These are phyloP conservation scores for Perkinsus olseni DNA, from an alignment of 169 alveolate species.

Conservation along the genomic window DNA sequence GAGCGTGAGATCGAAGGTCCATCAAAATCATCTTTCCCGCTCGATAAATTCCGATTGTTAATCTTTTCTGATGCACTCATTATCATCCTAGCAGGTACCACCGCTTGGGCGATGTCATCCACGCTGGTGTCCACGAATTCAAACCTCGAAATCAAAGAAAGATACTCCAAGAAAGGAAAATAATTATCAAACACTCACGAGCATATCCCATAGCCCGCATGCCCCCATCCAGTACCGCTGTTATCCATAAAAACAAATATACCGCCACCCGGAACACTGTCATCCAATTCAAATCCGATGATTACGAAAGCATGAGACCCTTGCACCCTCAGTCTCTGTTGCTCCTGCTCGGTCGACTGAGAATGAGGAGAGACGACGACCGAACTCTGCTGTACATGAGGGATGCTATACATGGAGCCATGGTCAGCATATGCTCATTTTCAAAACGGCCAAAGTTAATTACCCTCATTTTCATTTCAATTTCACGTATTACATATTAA, in stretches of 20 bases:
- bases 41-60: no score
- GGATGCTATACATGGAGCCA: no score
- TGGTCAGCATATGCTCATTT: no score
- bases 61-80: no score
- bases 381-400: no score
- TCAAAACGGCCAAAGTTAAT: no score
- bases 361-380: no score
- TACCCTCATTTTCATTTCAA: no score
- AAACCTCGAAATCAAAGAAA: background rate
- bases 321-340: background rate
- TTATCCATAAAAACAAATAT: background rate
- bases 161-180: background rate
- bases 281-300: background rate
- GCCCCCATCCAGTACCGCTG: background rate
- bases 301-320: background rate
- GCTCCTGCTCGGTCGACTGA: no score
- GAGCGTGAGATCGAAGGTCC: background rate
- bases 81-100: background rate
- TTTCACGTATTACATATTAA: no score
- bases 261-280: background rate
- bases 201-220: background rate
- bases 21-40: background rate
- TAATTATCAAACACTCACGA: background rate
- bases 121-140: background rate
- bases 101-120: background rate